These are phyloP conservation scores for Trichosporon coremiiforme DNA, from an alignment of 1,284 basidiomycete genomes.

Conservation along the genomic window DNA sequence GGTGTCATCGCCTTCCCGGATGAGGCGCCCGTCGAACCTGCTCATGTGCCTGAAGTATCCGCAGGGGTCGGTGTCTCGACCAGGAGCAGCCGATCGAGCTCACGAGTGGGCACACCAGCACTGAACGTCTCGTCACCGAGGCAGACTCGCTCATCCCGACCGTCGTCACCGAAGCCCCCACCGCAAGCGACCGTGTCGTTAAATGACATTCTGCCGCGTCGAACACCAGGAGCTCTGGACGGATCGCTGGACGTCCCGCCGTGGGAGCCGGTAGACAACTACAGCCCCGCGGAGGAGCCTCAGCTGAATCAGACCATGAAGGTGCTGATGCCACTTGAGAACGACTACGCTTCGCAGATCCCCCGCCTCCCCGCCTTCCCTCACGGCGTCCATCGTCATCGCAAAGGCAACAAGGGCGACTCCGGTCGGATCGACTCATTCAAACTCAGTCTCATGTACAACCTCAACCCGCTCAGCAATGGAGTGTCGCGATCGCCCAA, in stretches of 20 bases:
- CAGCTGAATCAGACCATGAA: constrained; percentile 29
- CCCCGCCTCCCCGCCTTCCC: constrained; percentile 45
- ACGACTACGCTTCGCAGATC: constrained; percentile 40
- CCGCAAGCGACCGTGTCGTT: constrained; percentile 21
- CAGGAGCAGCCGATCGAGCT: constrained; percentile 19
- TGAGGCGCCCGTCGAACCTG: constrained; percentile 32
- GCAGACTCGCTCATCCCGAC: constrained; percentile 17
- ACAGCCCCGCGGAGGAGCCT: constrained; percentile 38
- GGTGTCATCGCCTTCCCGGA: constrained; percentile 45
- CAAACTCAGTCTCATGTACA: constrained; percentile 42
- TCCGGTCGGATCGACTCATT: constrained; percentile 40
- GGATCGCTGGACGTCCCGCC: constrained; percentile 34
- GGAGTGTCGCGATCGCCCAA: constrained; percentile 44
- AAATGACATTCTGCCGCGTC: constrained; percentile 27
- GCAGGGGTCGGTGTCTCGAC: not conserved
- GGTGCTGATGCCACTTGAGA: constrained; percentile 46
- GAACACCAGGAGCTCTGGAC: constrained; percentile 19
- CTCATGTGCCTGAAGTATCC: constrained; percentile 19
- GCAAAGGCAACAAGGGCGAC: constrained; percentile 38
- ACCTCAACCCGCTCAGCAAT: constrained; percentile 45
- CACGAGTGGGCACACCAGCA: constrained; percentile 23
- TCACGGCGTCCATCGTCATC: constrained; percentile 29
- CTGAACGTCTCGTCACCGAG: constrained; percentile 21
- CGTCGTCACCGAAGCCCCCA: constrained; percentile 21
- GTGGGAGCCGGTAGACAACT: constrained; percentile 49